Evolutionary conservation across 2,329 filamentous ascomycete genomes (phyloP), one percentile per base, ranked within the genome.

Genomic region (Pseudogymnoascus sp.): DNA sequence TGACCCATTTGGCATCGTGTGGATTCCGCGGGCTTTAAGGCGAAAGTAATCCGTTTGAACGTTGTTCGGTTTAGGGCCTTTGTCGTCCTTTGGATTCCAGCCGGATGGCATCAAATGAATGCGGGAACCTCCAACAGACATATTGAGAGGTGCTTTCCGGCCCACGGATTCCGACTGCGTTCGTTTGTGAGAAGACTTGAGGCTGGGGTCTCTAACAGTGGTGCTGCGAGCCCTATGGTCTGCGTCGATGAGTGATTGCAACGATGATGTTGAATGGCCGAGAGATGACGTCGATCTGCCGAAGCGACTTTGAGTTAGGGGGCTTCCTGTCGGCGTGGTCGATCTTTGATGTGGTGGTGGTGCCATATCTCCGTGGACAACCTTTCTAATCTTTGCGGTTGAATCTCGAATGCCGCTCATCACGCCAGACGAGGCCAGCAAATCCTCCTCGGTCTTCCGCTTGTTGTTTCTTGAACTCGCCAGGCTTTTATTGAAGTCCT

Each of bases 1-100:
- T 8, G 66, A 67, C 10, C 71, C 71, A 60, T 70, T 62, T 10
- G 67, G 67, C 15, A 72, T 64, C 29, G 70, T 73, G 2, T 62
- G 64, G 7, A 74, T 72, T 2, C 72, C 72, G 45, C 72, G 67
- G 9, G 72, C 72, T 65, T 74, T 73, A 12, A 74, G 63, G 18
- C 72, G 68, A 60, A 73, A 74, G 60, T 74, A 74, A 61, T 74
- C 72, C 3, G 71, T 72, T 37, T 71, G 65, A 5, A 73, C 71
- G 4, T 72, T 72, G 61, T 69, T 74, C 6, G 67, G 48, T 58
- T 69, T 59, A 25, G 58, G 37, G 33, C 37, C 48, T 21, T 55
- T 55, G 48, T 55, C 29, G 29, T 55, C 48, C 29, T 55, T 55
- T 55, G 48, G 48, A 33, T 55, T 55, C 48, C 48, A 55, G 18